Evolutionary conservation across 2,329 filamentous ascomycete species (phyloP).

Genomic region (Fusarium graminum): DNA sequence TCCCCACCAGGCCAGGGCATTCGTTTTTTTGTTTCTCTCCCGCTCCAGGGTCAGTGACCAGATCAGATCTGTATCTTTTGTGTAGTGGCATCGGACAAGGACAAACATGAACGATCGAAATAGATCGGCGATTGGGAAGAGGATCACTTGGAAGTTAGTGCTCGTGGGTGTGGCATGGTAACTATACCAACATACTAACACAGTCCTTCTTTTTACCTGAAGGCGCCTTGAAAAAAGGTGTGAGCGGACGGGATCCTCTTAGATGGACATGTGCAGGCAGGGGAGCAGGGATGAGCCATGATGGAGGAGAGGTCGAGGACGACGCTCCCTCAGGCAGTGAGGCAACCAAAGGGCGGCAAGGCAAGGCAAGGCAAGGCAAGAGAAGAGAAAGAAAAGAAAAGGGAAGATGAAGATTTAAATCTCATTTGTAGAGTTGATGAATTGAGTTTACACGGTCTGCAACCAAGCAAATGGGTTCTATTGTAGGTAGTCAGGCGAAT

Average conservation of each 20-base stretch:
- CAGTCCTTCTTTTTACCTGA: conserved; percentile 8
- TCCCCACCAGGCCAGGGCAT: conserved; percentile 11
- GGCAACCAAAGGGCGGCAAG: conserved; percentile 26
- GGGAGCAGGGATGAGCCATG: conserved; percentile 18
- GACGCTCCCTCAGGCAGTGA: conserved; percentile 32
- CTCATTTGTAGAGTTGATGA: background rate
- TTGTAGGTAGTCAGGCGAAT: conserved; percentile 1
- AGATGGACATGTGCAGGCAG: conserved; percentile 25
- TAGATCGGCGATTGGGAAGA: background rate
- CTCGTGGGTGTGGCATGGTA: background rate
- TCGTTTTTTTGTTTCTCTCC: conserved; percentile 4
- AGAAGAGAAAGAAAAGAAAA: background rate
- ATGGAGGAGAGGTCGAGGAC: conserved; percentile 14
- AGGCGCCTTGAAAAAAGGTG: conserved; percentile 33
- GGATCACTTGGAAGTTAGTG: background rate
- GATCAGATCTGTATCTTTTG: background rate
- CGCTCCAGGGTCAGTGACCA: background rate
- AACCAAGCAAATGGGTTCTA: background rate
- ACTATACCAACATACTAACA: background rate
- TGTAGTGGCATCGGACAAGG: background rate
- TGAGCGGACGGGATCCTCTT: conserved; percentile 38
- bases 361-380: conserved; percentile 21
- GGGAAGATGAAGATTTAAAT: background rate
- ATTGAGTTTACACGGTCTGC: background rate
- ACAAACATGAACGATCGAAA: background rate